Conservation (phyloP, 768 basidiomycete genomes). For the Boletus vermiculosoides region DNA sequence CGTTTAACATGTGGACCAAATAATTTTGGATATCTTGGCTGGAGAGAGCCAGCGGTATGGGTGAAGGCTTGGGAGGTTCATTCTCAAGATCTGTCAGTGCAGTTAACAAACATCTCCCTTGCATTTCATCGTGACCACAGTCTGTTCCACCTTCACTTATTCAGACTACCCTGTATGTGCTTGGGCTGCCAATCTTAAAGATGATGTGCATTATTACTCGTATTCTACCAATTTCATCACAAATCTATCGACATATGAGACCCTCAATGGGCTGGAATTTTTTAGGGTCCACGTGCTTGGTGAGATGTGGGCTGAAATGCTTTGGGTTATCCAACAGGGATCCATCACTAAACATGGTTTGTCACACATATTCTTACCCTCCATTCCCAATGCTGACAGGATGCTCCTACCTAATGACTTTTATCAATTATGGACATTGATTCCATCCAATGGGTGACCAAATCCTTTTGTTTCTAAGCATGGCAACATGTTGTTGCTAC, state of each 20-base stretch:
- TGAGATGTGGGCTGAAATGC: no score
- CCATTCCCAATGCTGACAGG: slow-evolving; percentile 58
- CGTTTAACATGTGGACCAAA: slow-evolving; percentile 20
- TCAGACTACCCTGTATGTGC: slow-evolving; percentile 83
- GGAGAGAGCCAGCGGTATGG: slow-evolving; percentile 84
- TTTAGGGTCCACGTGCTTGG: no score
- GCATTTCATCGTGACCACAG: slow-evolving; percentile 85
- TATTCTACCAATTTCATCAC: slow-evolving; percentile 79
- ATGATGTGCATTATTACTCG: slow-evolving; percentile 80
- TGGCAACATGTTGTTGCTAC: no score
- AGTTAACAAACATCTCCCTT: neutral
- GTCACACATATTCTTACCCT: slow-evolving; percentile 78
- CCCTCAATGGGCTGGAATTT: no score
- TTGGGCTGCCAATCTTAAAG: slow-evolving; percentile 81
- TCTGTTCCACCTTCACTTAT: slow-evolving; percentile 71
- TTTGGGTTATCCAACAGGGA: no score
- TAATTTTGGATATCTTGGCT: slow-evolving; percentile 91
- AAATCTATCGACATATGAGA: slow-evolving; percentile 94
- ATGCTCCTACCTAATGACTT: slow-evolving; percentile 64
- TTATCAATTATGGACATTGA: slow-evolving; percentile 47
- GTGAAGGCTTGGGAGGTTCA: slow-evolving; percentile 70
- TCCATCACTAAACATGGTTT: slow-evolving; percentile 83
- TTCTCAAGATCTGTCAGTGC: slow-evolving; percentile 1
- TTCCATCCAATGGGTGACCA: slow-evolving; percentile 27
- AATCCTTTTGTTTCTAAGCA: neutral